Conservation (phyloP, 2,329 filamentous ascomycete species). For the Elsinoe ampelina region DNA sequence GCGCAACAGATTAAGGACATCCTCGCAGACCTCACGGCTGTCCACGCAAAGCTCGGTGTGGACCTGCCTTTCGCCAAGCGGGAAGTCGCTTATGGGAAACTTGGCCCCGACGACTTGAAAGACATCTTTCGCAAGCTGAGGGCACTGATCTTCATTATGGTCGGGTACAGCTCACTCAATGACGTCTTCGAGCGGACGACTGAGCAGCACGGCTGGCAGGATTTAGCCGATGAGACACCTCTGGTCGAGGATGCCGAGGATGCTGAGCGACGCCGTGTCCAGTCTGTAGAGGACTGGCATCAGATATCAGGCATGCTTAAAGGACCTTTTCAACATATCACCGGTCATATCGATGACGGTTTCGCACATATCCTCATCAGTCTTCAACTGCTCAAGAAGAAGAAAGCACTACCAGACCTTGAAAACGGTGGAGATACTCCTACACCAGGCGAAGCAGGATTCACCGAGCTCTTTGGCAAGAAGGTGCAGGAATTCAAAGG, state of each 20-base stretch:
- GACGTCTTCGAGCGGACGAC: conserved; percentile 63
- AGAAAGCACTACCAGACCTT: conserved; percentile 38
- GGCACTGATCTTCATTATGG: conserved; percentile 52
- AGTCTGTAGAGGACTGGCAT: conserved; percentile 52
- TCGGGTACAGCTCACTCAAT: conserved; percentile 59
- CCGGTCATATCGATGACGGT: conserved; percentile 56
- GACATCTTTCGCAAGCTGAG: conserved; percentile 52
- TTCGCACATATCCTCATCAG: conserved; percentile 52
- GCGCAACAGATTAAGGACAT: conserved; percentile 31
- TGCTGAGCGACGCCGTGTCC: conserved; percentile 16
- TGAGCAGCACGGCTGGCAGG: conserved; percentile 48
- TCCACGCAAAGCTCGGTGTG: conserved; percentile 57
- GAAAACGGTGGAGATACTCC: conserved; percentile 41
- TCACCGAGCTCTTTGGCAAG: conserved; percentile 45
- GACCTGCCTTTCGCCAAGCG: conserved; percentile 66
- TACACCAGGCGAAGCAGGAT: conserved; percentile 51
- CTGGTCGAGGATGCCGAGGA: not conserved
- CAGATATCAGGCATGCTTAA: conserved; percentile 61
- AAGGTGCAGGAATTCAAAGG: conserved; percentile 49
- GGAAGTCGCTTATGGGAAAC: conserved; percentile 60
- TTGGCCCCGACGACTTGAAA: conserved; percentile 56
- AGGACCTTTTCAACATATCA: conserved; percentile 55
- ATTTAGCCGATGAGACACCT: conserved; percentile 38
- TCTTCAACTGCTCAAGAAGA: conserved; percentile 38
- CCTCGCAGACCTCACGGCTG: conserved; percentile 29